Percentiles rank a stretch among this genome's conserved stretches.
Conservation (phyloP, 2,329 filamentous ascomycete genomes). For the Trichophaea hybrida region DNA sequence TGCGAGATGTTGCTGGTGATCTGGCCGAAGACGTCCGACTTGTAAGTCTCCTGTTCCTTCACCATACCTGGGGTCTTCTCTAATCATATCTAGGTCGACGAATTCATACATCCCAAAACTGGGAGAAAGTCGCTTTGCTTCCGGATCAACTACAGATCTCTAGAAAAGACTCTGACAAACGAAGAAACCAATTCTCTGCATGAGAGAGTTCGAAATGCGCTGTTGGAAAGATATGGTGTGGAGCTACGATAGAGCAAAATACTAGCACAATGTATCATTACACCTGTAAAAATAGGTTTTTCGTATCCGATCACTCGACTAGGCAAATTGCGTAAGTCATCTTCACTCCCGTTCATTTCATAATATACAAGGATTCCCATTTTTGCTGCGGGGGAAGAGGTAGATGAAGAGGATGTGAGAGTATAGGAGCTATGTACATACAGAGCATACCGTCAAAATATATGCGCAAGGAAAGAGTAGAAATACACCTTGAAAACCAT, state of each 20-base stretch:
- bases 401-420: neutral
- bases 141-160: slow-evolving; percentile 79
- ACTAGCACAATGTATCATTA: neutral
- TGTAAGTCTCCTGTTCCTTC: slow-evolving; percentile 31
- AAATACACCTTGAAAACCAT: neutral
- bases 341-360: neutral
- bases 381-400: neutral
- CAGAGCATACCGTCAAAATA: neutral
- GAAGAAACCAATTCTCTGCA: slow-evolving; percentile 67
- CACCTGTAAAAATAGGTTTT: neutral
- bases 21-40: slow-evolving; percentile 74
- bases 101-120: slow-evolving; percentile 78
- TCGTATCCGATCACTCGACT: neutral
- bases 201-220: slow-evolving; percentile 45
- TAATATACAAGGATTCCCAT: neutral
- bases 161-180: slow-evolving; percentile 81
- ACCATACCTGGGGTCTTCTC: neutral
- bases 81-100: slow-evolving; percentile 38
- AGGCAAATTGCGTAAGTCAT: neutral
- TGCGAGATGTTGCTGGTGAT: slow-evolving; percentile 68
- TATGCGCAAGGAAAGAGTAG: neutral
- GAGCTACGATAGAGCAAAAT: slow-evolving; percentile 47
- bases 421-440: neutral
- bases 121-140: slow-evolving; percentile 77
- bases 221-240: slow-evolving; percentile 61